Conservation (phyloP, 441 rosid genomes). For the Capsella rubella region DNA sequence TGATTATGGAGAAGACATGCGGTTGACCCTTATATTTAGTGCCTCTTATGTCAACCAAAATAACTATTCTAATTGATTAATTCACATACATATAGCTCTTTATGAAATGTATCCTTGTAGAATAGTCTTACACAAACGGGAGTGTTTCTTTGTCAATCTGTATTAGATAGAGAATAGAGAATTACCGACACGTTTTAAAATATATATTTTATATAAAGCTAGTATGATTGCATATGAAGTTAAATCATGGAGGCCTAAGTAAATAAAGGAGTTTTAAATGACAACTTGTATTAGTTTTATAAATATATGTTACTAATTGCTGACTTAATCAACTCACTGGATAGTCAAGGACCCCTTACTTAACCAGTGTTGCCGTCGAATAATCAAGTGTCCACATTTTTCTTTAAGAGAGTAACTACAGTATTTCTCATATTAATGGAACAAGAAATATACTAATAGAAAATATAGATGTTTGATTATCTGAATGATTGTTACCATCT, state of each 20-base stretch:
- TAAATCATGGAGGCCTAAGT: background rate
- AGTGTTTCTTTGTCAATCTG: background rate
- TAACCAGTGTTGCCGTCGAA: conserved; percentile 5
- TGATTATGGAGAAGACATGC: background rate
- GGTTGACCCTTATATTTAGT: background rate
- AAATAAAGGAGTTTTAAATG: background rate
- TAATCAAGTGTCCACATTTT: background rate
- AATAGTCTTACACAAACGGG: background rate
- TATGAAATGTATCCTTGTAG: background rate
- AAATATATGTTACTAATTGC: background rate
- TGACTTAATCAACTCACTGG: background rate
- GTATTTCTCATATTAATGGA: background rate
- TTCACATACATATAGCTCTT: too few species aligned
- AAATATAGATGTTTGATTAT: background rate
- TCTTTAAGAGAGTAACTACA: background rate
- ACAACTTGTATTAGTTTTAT: conserved; percentile 9
- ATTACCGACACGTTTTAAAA: background rate
- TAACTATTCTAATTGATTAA: background rate
- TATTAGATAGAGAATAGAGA: background rate
- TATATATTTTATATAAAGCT: conserved; percentile 5
- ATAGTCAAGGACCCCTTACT: conserved; percentile 13
- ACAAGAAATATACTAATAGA: background rate
- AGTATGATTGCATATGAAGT: conserved; percentile 27
- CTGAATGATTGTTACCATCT: background rate
- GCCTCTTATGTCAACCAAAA: background rate